A percentile compares a stretch with the other conserved stretches of the same genome.
Evolutionary conservation across 2,329 filamentous ascomycete species (phyloP).

Genomic region (Talaromyces marneffei): DNA sequence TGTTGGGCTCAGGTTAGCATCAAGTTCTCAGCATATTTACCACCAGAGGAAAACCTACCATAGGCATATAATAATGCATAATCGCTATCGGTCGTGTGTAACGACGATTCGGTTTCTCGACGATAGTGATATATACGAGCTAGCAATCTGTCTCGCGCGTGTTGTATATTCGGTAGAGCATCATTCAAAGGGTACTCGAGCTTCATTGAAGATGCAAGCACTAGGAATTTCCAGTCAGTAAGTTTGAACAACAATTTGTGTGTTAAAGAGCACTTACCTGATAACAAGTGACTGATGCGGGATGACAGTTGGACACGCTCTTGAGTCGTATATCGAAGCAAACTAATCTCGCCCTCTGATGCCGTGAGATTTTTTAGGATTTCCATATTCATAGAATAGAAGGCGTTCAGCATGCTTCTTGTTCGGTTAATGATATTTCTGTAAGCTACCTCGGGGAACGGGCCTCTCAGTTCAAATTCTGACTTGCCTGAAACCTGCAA

Average conservation of each 20-base stretch:
- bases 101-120: constrained; percentile 55
- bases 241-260: neutral
- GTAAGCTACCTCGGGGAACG: constrained; percentile 72
- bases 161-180: constrained; percentile 74
- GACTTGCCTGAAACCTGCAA: constrained; percentile 67
- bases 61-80: constrained; percentile 93
- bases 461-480: constrained; percentile 82
- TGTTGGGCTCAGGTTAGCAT: constrained; percentile 23
- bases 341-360: constrained; percentile 71
- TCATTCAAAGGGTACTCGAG: constrained; percentile 90
- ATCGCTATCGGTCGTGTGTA: constrained; percentile 52
- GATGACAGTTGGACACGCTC: constrained; percentile 78
- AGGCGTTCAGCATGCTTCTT: constrained; percentile 79
- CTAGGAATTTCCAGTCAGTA: constrained; percentile 32
- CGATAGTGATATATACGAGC: constrained; percentile 85
- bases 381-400: constrained; percentile 93
- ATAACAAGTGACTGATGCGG: constrained; percentile 81
- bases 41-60: constrained; percentile 44
- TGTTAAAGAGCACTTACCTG: constrained; percentile 38
- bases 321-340: constrained; percentile 70
- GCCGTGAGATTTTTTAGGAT: constrained; percentile 72
- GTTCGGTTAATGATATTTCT: constrained; percentile 72
- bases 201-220: constrained; percentile 88
- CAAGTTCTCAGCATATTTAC: neutral
- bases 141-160: constrained; percentile 73